Evolutionary conservation across 2,329 filamentous ascomycete species (phyloP), one percentile per base, ranked within the genome.

Genomic region (Cladorrhinum sp.): DNA sequence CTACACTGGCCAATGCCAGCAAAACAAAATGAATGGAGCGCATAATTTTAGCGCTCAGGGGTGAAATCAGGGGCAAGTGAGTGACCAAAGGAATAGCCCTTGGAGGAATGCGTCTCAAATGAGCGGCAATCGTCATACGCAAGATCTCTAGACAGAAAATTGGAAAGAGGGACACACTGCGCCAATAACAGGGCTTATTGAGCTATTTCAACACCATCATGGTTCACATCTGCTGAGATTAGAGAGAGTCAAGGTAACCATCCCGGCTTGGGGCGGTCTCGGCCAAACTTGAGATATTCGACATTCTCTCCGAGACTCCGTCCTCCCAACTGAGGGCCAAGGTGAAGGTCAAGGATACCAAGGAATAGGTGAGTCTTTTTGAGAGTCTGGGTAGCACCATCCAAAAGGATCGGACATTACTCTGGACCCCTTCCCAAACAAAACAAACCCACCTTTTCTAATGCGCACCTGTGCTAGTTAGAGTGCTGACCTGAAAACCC

Each of bases 231-330:
- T n/a, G n/a, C 42, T 51, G 30, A 65, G 53, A 65, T 65, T 57
- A 59, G 59, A 16, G 20, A 64, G 60, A 66, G 60, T 63, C 64
- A 64, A 64, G 56, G 64, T 63, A 62, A 66, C 60, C 39, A 56
- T 57, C 49, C 26, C 23, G 24, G 10, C 30, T 33, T 10, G 39
- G 36, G 24, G 39, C 21, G 23, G 23, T 55, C 20, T 42, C 42
- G 57, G 53, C 55, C 48, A 57, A 58, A 58, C 52, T 21, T 12
- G 54, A 62, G 48, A 24, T 20, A 49, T 18, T 50, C 54, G 7
- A 57, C 14, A 57, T 57, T 57, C 39, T 49, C 54, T 21, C 54
- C 54, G 54, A 57, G 54, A 57, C 54, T 21, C 21, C 49, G 33
- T 57, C 24, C n/a, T 57, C 54, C 39, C 39, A 48, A 16, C 18